Conservation (phyloP, 163 green algal genomes). For the Chlamydomonas reinhardtii region DNA sequence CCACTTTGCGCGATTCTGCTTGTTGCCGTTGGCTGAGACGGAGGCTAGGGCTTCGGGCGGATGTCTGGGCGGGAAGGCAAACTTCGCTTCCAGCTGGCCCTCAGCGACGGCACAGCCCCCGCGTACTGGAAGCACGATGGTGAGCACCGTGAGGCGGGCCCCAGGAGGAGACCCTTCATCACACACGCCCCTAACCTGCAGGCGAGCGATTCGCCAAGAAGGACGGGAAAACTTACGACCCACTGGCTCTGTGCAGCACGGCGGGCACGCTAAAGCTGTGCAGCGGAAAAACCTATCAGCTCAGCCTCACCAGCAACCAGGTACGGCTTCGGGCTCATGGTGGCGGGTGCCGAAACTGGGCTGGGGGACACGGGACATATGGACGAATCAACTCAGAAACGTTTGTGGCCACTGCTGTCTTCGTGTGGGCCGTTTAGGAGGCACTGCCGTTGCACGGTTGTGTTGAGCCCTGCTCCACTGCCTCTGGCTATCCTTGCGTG, state of each 20-base stretch:
- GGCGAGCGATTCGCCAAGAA: conserved; percentile 5
- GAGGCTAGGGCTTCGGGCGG: not conserved
- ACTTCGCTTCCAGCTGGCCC: conserved; percentile 8
- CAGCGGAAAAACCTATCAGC: conserved; percentile 15
- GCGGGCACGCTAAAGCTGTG: conserved; percentile 29
- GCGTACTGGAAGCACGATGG: conserved; percentile 39
- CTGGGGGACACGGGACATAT: too few relatives aligned
- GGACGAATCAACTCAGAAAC: too few relatives aligned
- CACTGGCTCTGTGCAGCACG: conserved; percentile 1
- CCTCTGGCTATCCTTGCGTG: too few relatives aligned
- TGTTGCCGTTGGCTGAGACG: too few relatives aligned
- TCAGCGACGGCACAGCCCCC: conserved; percentile 1
- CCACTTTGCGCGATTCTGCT: too few relatives aligned
- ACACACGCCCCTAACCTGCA: not conserved
- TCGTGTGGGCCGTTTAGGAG: too few relatives aligned
- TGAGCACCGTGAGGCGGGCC: not conserved
- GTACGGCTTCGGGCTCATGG: too few relatives aligned
- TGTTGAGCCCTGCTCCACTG: too few relatives aligned
- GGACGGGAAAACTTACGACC: not conserved
- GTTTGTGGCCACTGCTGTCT: too few relatives aligned
- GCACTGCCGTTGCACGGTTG: too few relatives aligned
- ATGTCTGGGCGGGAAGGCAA: not conserved
- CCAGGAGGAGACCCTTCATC: not conserved
- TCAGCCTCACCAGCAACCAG: conserved; percentile 15
- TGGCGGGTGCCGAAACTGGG: too few relatives aligned